Conservation (phyloP, 2,329 filamentous ascomycete genomes). For the Alternaria arborescens region DNA sequence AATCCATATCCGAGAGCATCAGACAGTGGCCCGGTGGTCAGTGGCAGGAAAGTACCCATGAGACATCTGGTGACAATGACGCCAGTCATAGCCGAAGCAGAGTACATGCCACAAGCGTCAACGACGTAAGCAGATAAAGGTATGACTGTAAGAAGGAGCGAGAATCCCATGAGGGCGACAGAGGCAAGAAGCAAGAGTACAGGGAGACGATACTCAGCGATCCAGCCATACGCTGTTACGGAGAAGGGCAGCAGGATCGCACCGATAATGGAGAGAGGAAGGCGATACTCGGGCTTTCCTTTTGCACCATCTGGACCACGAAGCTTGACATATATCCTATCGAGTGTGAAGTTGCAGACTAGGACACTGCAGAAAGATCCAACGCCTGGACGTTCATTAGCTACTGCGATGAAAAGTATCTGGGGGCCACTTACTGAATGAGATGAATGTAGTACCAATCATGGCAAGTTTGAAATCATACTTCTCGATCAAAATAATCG, state of each 20-base stretch:
- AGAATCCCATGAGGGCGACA: conserved; percentile 57
- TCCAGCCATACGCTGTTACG: conserved; percentile 62
- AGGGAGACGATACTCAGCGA: conserved; percentile 55
- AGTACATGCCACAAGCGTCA: conserved; percentile 65
- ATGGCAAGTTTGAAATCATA: conserved; percentile 59
- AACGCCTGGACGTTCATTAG: conserved; percentile 45
- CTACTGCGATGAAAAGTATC: neutral
- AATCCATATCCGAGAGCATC: conserved; percentile 61
- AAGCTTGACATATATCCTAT: conserved; percentile 63
- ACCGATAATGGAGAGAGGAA: conserved; percentile 62
- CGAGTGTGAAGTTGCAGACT: conserved; percentile 61
- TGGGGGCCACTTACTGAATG: conserved; percentile 57
- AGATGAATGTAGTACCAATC: conserved; percentile 63
- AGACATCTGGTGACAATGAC: conserved; percentile 65
- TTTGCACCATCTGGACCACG: conserved; percentile 52
- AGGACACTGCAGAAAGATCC: conserved; percentile 60
- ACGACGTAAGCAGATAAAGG: conserved; percentile 66
- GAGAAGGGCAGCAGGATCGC: conserved; percentile 58
- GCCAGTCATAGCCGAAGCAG: conserved; percentile 66
- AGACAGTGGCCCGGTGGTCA: conserved; percentile 60
- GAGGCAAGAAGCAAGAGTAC: conserved; percentile 56
- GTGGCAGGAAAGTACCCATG: conserved; percentile 65
- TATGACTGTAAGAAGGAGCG: conserved; percentile 58
- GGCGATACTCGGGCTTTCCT: conserved; percentile 63
- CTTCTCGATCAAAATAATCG: conserved; percentile 51